Base-by-base conservation (phyloP, 768 basidiomycete genomes). In the Boletus rufocinnamomeus region DNA sequence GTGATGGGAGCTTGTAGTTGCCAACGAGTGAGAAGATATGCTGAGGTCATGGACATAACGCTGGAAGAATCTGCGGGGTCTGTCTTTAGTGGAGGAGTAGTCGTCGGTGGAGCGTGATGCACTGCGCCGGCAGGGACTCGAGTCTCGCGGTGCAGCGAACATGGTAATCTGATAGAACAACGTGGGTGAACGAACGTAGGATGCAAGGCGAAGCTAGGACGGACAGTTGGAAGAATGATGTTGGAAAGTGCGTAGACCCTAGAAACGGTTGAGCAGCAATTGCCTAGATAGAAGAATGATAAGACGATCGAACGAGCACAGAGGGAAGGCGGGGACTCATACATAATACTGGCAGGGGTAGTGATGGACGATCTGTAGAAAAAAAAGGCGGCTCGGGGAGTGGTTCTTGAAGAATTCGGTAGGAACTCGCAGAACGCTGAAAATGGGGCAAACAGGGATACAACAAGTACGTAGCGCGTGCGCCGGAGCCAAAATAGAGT, bases 21-120 rank as follows among this genome's bases (percentile, higher is more conserved):
- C 60, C 45, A 68, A 50, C 14, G 71, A 69, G 2, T 64, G 66
- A 0, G 66, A 61, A 28, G 69, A 65, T 30, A 49, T 34, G 53
- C 16, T 56, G 49, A 50, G 66, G 28, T 60, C 59, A 25, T 37
- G 64, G 28, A 43, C 51, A n/a, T 61, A 54, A 48, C 62, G 65
- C 9, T 52, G 62, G 23, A 61, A 43, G 3, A 54, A 49, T 46
- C 49, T 64, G 63, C 47, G 66, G 27, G 60, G 50, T 40, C 25
- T 38, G 35, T 57, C 54, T 44, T 51, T 61, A 46, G 32, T 44
- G 16, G 55, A 53, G 21, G 58, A 52, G 0, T 46, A 52, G 34
- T 72, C 68, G 32, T 69, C 60, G 2, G 56, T 55, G 21, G 69
- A 63, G 37, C 50, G 60, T 37, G 66, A 71, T 28, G 52, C 59